These are phyloP conservation scores for Cercophora sp. DNA, from an alignment of 495 filamentous ascomycete genomes.

Conservation along the genomic window DNA sequence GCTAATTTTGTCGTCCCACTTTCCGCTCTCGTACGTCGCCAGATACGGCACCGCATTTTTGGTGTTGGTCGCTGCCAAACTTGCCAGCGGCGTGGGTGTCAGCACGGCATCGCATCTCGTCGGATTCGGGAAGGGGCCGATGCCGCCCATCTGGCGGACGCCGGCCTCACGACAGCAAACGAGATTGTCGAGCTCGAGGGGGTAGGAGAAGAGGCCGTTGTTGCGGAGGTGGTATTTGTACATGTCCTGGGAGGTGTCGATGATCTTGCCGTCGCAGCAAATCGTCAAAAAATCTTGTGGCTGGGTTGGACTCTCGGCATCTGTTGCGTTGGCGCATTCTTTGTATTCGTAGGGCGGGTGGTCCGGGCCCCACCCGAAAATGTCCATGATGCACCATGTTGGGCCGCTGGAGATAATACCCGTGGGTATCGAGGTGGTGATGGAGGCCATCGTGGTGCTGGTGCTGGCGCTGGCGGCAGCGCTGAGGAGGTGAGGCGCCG, in stretches of 20 bases:
- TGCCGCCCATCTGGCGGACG: background rate
- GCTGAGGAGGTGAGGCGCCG: too few species aligned
- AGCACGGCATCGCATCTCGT: background rate
- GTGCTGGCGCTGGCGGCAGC: too few species aligned
- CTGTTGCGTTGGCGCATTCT: constrained; percentile 3
- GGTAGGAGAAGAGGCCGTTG: background rate
- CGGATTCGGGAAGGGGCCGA: background rate
- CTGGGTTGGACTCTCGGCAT: background rate
- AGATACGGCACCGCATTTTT: constrained; percentile 4
- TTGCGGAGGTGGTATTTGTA: background rate
- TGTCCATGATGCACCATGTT: background rate
- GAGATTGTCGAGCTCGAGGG: background rate
- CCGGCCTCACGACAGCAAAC: constrained; percentile 4
- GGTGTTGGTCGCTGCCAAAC: constrained; percentile 2
- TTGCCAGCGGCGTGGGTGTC: background rate
- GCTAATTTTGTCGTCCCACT: background rate
- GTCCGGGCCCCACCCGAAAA: background rate
- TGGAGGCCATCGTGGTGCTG: constrained; percentile 1
- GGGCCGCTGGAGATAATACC: background rate
- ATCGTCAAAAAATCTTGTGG: background rate
- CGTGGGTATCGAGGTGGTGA: background rate
- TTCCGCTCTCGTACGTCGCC: constrained; percentile 2
- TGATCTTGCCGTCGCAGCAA: constrained; percentile 6
- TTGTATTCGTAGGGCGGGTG: background rate
- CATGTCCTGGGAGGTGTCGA: constrained; percentile 4